Evolutionary conservation across 768 basidiomycete genomes (phyloP).

Genomic region (Kwoniella newhampshirensis): DNA sequence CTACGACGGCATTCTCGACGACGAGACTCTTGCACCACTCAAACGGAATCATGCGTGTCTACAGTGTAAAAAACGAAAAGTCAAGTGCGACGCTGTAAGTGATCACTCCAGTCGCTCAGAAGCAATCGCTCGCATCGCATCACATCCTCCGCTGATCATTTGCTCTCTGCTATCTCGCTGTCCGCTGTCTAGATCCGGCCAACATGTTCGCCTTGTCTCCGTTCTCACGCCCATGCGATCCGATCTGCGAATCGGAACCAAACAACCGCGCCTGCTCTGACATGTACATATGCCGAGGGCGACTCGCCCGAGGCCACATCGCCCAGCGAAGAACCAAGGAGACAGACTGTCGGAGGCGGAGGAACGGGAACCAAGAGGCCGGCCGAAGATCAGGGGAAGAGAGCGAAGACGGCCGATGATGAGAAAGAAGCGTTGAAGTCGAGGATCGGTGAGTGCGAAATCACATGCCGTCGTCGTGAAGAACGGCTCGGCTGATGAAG

Average conservation of each 20-base stretch:
- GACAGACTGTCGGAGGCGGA: neutral
- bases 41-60: constrained; percentile 51
- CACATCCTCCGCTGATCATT: neutral
- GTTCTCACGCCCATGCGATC: constrained; percentile 48
- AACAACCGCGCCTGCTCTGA: constrained; percentile 22
- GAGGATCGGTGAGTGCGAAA: constrained; percentile 35
- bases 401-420: constrained; percentile 23
- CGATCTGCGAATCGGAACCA: constrained; percentile 38
- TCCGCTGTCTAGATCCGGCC: constrained; percentile 36
- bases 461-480: neutral
- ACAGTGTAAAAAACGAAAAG: constrained; percentile 50
- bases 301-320: constrained; percentile 7
- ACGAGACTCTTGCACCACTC: constrained; percentile 29
- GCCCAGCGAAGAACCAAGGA: constrained; percentile 13
- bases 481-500: neutral
- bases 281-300: constrained; percentile 42
- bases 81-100: constrained; percentile 51
- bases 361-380: constrained; percentile 11
- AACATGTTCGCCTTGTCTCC: constrained; percentile 37
- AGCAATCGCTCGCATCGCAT: neutral
- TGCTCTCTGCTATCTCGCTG: no score
- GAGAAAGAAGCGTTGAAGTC: constrained; percentile 37
- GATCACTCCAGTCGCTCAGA: constrained; percentile 9
- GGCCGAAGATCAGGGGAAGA: constrained; percentile 19
- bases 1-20: constrained; percentile 23